These are phyloP conservation scores for Terana coerulea DNA, from an alignment of 768 basidiomycete species.

Conservation along the genomic window DNA sequence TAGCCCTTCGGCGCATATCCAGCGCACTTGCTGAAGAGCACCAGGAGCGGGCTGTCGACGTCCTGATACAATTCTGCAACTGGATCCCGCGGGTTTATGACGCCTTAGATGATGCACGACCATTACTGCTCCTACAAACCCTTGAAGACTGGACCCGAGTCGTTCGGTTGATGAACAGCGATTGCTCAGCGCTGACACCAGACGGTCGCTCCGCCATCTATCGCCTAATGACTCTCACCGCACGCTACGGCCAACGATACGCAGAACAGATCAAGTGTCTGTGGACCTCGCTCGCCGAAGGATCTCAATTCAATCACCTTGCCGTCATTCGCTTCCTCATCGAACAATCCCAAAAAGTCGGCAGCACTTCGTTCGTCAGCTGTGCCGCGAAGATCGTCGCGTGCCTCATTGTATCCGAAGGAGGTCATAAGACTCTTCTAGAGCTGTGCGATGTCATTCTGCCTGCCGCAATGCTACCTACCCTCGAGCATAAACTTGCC, in stretches of 20 bases:
- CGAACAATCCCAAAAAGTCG: conserved; percentile 83
- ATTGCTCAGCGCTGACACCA: conserved; percentile 48
- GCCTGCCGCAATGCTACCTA: conserved; percentile 79
- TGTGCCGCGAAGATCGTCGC: conserved; percentile 82
- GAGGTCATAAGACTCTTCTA: conserved; percentile 71
- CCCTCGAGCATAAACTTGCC: conserved; percentile 66
- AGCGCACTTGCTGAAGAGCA: conserved; percentile 78
- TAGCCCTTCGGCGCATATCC: conserved; percentile 75
- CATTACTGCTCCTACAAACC: conserved; percentile 65
- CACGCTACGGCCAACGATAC: conserved; percentile 68
- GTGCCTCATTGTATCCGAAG: conserved; percentile 73
- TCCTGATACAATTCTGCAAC: conserved; percentile 67
- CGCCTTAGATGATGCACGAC: conserved; percentile 40
- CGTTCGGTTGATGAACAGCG: conserved; percentile 65
- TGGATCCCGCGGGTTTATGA: conserved; percentile 66
- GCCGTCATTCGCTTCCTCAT: conserved; percentile 80
- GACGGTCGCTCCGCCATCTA: conserved; percentile 67
- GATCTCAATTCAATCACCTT: conserved; percentile 69
- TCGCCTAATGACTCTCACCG: conserved; percentile 79
- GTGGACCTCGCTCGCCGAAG: conserved; percentile 77
- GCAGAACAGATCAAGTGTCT: conserved; percentile 77
- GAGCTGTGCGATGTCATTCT: conserved; percentile 85
- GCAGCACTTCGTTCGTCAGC: conserved; percentile 70
- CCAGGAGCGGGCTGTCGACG: conserved; percentile 55
- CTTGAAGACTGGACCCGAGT: conserved; percentile 82